Conservation (phyloP, 75 land plant species). For the Pseudotsuga menziesii region DNA sequence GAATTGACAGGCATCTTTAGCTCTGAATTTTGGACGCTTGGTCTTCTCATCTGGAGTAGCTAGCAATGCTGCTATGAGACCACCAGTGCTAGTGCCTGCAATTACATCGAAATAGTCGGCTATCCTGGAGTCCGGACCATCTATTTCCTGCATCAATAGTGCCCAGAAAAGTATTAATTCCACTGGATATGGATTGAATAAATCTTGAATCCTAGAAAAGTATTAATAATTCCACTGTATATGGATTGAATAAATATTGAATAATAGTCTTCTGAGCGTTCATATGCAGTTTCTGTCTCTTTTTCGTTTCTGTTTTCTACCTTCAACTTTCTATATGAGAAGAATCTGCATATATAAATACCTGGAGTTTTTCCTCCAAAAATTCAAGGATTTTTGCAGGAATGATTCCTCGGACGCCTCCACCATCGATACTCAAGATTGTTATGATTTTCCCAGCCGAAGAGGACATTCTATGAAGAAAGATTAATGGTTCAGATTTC, state of each 20-base stretch:
- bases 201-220: neutral
- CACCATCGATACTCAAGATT: neutral
- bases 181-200: neutral
- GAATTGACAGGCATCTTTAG: slow-evolving; percentile 13
- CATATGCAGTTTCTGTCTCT: too few relatives aligned
- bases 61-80: slow-evolving; percentile 29
- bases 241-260: neutral
- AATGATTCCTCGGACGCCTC: neutral
- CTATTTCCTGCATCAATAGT: slow-evolving; percentile 20
- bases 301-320: too few relatives aligned
- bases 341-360: neutral
- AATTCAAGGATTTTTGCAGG: neutral
- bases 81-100: slow-evolving; percentile 44
- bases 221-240: too few relatives aligned
- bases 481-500: too few relatives aligned
- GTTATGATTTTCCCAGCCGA: neutral
- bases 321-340: neutral
- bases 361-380: neutral
- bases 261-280: too few relatives aligned
- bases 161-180: too few relatives aligned
- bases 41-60: slow-evolving; percentile 19
- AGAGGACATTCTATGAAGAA: too few relatives aligned
- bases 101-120: slow-evolving; percentile 45
- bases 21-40: slow-evolving; percentile 22
- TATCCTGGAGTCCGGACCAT: slow-evolving; percentile 26